Base-by-base conservation (phyloP, 192 early-diverging fungal species). In the Irineochytrium annulatum region DNA sequence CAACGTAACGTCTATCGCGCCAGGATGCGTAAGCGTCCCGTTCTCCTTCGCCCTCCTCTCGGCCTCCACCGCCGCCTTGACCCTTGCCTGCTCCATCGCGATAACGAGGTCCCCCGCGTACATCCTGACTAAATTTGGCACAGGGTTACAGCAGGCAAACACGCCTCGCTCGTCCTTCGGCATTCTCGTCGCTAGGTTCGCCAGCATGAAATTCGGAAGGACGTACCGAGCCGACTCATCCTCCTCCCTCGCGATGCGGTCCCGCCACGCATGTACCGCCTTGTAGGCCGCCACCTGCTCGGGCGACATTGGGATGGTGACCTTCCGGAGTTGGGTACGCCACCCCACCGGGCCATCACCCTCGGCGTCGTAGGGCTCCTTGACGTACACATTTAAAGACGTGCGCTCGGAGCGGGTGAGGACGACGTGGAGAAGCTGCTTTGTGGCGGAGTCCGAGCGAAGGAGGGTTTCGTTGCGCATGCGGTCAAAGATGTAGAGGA, bases 401-500 rank as follows among this genome's bases (percentile, higher is more conserved):
- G 93, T 93, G 43, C 78, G 66, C 24, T 68, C 75, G 2, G 92
- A 94, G 32, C 89, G 72, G 49, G 81, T 67, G 4, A 92, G 69
- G 0, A 77, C 73, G 0, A 75, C 78, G 51, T 72, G 76, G 30
- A 94, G 55, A 27, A 91, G 72, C 37, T 92, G 88, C 55, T 79
- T 76, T 3, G 82, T 82, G 3, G 76, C 81, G 0, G 77, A 71
- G 63, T 85, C 75, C 26, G 87, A 86, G 20, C 79, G 32, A 45
- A 63, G 65, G 30, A 98, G 46, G 11, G 97, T 70, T 39, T 92
- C 91, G 56, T 87, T 87, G 33, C 93, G 83, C 86, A 99, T 87
- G 20, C 85, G 76, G 77, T 98, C 95, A 64, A 85, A 99, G 27
- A 99, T 88, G 65, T 94, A 92, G 17, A 97, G 77, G 26, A 99